A percentile compares a stretch with the other conserved stretches of the same genome.
Conservation (phyloP, 2,329 filamentous ascomycete species). For the Fusarium fracticaudum region DNA sequence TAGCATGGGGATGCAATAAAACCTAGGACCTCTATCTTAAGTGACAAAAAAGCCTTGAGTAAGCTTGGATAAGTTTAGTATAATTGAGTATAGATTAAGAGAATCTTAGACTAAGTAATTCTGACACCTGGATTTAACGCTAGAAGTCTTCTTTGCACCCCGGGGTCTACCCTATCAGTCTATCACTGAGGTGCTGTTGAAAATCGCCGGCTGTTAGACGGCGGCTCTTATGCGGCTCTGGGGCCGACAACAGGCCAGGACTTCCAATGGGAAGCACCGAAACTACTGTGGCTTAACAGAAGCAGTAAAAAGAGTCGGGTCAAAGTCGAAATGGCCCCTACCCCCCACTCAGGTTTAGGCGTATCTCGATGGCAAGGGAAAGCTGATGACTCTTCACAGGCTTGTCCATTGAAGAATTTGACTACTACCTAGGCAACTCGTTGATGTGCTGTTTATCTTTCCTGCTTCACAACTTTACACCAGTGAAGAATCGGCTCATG, state of each 20-base stretch:
- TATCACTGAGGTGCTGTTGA: slow-evolving; percentile 2
- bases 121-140: too few relatives aligned
- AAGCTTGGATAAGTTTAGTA: too few relatives aligned
- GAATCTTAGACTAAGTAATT: too few relatives aligned
- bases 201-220: neutral
- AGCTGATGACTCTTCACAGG: slow-evolving; percentile 11
- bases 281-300: slow-evolving; percentile 10
- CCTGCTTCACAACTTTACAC: neutral
- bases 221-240: slow-evolving; percentile 16
- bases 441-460: neutral
- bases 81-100: too few relatives aligned
- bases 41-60: too few relatives aligned
- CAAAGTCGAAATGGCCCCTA: slow-evolving; percentile 35
- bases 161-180: neutral
- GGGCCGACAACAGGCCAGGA: neutral
- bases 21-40: too few relatives aligned
- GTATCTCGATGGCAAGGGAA: slow-evolving; percentile 11
- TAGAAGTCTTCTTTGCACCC: too few relatives aligned
- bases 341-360: slow-evolving; percentile 34
- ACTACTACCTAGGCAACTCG: neutral
- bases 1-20: neutral
- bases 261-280: slow-evolving; percentile 5
- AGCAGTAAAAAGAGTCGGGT: slow-evolving; percentile 20
- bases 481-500: neutral
- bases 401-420: slow-evolving; percentile 12